Evolutionary conservation across 305 asterid species (phyloP), one percentile per base, ranked within the genome.

Genomic region (Rubia tinctorum): DNA sequence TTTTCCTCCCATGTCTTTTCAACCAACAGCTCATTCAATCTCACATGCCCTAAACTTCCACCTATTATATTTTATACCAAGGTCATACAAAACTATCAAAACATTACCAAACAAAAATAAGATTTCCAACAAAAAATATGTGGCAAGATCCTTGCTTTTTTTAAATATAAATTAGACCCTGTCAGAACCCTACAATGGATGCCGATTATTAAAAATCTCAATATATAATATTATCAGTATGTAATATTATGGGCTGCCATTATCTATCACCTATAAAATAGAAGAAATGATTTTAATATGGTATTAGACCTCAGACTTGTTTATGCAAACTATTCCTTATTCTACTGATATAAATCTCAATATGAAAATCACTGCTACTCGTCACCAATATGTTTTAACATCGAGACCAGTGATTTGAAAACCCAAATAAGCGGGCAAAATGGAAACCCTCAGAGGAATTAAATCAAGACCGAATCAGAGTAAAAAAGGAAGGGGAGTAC

Each of bases 1-100:
- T 85, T 90, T 73, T 88, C 85, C 64, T 75, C 77, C 99, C 99
- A 95, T 39, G 96, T 84, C 77, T 84, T 86, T 83, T 91, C 97
- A 73, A 90, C 94, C 78, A 93, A 83, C 73, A 91, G 88, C 81
- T 90, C 96, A 82, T 83, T 86, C 87, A 93, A 82, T 77, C 88
- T 87, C 76, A 86, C 93, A 69, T 69, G 77, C 43, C 82, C 81
- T 70, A 27, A 66, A 61, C 89, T 88, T 78, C 78, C 80, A 74
- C 84, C 83, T 75, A 73, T 42, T 66, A 66, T 63, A 51, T 67
- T 78, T 65, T 65, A 59, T 27, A 37, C 51, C 40, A 45, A 79
- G 40, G 68, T 51, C 55, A 49, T 53, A 53, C 55, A 42, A n/a
- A 3, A 42, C 10, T 13, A 10, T 42, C n/a, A n/a, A 66, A 63